Conservation (phyloP, 208 protist genomes). For the Crithidia expoeki region DNA sequence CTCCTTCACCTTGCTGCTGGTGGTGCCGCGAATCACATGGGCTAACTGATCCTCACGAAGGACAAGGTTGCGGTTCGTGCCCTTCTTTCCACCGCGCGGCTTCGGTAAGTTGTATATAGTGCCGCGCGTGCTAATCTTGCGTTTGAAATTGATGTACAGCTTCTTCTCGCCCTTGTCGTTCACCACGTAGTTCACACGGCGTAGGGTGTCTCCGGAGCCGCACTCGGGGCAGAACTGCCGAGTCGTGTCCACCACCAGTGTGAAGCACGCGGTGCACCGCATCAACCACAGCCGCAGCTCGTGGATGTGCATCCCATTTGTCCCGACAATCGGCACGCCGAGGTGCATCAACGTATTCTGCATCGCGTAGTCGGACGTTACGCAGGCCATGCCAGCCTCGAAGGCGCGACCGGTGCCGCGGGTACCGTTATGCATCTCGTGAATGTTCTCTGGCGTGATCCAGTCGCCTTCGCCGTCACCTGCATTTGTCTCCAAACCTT, state of each 20-base stretch:
- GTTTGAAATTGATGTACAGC: slow-evolving; percentile 91
- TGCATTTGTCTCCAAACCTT: slow-evolving; percentile 32
- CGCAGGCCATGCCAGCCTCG: slow-evolving; percentile 83
- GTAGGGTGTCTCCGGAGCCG: slow-evolving; percentile 90
- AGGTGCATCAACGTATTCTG: slow-evolving; percentile 95
- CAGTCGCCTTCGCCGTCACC: slow-evolving; percentile 85
- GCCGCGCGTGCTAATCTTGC: slow-evolving; percentile 81
- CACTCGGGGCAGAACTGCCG: slow-evolving; percentile 90
- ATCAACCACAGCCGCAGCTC: slow-evolving; percentile 92
- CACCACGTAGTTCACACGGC: slow-evolving; percentile 91
- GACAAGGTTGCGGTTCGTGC: slow-evolving; percentile 88
- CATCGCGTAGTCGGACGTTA: slow-evolving; percentile 96
- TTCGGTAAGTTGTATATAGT: slow-evolving; percentile 89
- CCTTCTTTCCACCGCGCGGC: slow-evolving; percentile 82
- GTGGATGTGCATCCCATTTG: slow-evolving; percentile 85
- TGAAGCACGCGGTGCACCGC: slow-evolving; percentile 90
- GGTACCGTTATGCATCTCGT: slow-evolving; percentile 31
- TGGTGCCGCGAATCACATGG: slow-evolving; percentile 74
- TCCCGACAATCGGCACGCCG: slow-evolving; percentile 86
- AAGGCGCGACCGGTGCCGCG: slow-evolving; percentile 46
- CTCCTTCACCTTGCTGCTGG: slow-evolving; percentile 60
- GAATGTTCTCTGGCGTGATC: slow-evolving; percentile 94
- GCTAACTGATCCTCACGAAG: slow-evolving; percentile 92
- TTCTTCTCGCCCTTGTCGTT: slow-evolving; percentile 82
- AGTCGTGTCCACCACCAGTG: slow-evolving; percentile 89